phyloP scores from a whole-genome alignment of 768 basidiomycete species.

The Tulasnella sp. region DNA sequence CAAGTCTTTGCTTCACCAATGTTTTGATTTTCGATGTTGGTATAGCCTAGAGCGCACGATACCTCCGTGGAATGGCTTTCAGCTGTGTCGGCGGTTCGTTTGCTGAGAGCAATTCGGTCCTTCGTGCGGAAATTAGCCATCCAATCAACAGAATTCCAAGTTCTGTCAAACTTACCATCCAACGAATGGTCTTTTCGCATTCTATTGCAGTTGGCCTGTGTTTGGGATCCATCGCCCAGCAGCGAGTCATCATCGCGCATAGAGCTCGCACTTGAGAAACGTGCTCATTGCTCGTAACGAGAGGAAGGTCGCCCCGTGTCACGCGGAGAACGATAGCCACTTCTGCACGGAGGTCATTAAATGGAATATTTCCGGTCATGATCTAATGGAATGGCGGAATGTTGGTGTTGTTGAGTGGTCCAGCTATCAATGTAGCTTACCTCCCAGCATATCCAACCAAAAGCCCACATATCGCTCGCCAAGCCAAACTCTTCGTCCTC shows the following conservation, averaged over 20 bases:
- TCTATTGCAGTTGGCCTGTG: not conserved
- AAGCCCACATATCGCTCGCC: not conserved
- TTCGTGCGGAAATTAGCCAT: no score
- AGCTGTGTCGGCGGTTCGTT: no score
- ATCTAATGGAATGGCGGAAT: no score
- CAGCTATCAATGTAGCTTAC: no score
- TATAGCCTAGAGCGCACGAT: no score
- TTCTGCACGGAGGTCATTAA: not conserved
- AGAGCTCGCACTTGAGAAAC: not conserved
- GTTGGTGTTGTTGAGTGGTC: no score
- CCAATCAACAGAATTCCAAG: no score
- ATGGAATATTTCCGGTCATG: not conserved
- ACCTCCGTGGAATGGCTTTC: no score
- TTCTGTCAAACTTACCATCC: not conserved
- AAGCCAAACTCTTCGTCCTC: not conserved
- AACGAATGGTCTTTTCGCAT: not conserved
- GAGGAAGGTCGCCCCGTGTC: not conserved
- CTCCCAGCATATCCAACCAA: slow-evolving; percentile 1
- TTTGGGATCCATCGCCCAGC: not conserved
- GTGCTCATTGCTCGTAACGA: not conserved
- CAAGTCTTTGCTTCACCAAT: no score
- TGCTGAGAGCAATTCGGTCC: no score
- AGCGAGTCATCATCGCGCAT: not conserved
- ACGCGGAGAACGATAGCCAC: not conserved
- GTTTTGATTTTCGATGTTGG: no score